phyloP scores from a whole-genome alignment of 768 basidiomycete species.

The Boletus eberwhitei region DNA sequence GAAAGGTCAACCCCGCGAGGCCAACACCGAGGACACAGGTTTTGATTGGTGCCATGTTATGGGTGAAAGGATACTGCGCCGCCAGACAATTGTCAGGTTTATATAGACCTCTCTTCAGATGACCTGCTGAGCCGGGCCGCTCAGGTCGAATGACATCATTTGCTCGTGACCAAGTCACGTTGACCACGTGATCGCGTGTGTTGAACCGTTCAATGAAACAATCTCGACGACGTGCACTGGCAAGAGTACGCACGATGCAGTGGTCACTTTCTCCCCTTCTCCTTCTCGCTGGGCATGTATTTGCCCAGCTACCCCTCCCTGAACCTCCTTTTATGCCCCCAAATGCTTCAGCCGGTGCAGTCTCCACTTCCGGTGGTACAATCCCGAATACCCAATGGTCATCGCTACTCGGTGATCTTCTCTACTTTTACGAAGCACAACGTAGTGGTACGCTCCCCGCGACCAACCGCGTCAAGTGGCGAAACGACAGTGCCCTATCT shows the following conservation, averaged over 20 bases:
- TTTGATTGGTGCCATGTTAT: constrained; percentile 45
- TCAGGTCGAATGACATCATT: constrained; percentile 10
- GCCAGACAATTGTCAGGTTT: not conserved
- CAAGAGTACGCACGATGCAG: constrained; percentile 17
- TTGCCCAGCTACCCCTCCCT: constrained; percentile 63
- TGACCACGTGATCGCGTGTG: constrained; percentile 24
- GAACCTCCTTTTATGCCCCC: constrained; percentile 65
- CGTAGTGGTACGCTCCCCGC: constrained; percentile 71
- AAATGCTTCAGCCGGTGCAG: constrained; percentile 51
- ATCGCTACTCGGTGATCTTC: constrained; percentile 69
- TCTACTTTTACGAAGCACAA: constrained; percentile 93
- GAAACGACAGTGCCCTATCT: constrained; percentile 73
- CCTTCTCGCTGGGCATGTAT: constrained; percentile 25
- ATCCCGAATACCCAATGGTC: constrained; percentile 79
- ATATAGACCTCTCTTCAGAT: not conserved
- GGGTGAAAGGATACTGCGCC: not conserved
- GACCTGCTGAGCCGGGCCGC: not conserved
- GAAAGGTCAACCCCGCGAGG: constrained; percentile 74
- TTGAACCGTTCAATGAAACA: not conserved
- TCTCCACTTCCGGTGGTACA: constrained; percentile 36
- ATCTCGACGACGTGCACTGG: not conserved
- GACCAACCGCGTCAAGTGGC: constrained; percentile 77
- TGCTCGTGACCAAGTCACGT: constrained; percentile 12
- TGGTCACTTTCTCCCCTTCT: constrained; percentile 15
- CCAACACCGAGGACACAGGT: constrained; percentile 77